Percentiles rank a stretch among this genome's conserved stretches.
Evolutionary conservation across 179 eudicot species (phyloP).

Genomic region (Drosera spatulata): DNA sequence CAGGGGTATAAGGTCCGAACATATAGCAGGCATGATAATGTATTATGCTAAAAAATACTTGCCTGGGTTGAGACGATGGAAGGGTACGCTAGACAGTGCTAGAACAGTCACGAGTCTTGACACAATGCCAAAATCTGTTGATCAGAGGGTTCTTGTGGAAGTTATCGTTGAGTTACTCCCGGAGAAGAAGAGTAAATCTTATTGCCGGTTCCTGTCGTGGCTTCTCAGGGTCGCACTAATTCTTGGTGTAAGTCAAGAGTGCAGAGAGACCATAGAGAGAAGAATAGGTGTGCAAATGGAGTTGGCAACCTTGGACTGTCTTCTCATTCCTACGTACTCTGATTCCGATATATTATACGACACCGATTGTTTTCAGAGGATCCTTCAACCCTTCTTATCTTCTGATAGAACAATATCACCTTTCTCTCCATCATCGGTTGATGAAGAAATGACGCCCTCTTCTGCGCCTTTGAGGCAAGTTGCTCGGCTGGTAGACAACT

Average conservation of each 20-base stretch:
- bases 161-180: conserved; percentile 65
- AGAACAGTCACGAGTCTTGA: conserved; percentile 70
- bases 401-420: conserved; percentile 26
- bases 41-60: conserved; percentile 71
- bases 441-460: conserved; percentile 39
- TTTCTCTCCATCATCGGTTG: conserved; percentile 49
- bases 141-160: conserved; percentile 61
- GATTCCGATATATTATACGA: conserved; percentile 75
- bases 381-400: conserved; percentile 50
- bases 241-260: conserved; percentile 49
- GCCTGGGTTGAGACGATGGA: conserved; percentile 84
- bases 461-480: conserved; percentile 56
- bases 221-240: conserved; percentile 81
- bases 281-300: conserved; percentile 85
- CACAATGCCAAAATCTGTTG: conserved; percentile 58
- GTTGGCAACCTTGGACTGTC: conserved; percentile 60
- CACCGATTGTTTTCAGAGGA: conserved; percentile 77
- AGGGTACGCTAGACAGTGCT: conserved; percentile 36
- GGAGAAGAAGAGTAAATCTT: conserved; percentile 63
- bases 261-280: conserved; percentile 63
- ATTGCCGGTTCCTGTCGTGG: conserved; percentile 77
- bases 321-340: conserved; percentile 76
- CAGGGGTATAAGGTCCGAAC: conserved; percentile 69
- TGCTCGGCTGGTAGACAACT: conserved; percentile 69
- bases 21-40: conserved; percentile 62